Evolutionary conservation across 371 early-diverging fungal genomes (phyloP).

Genomic region (Apophysomyces trapeziformis): DNA sequence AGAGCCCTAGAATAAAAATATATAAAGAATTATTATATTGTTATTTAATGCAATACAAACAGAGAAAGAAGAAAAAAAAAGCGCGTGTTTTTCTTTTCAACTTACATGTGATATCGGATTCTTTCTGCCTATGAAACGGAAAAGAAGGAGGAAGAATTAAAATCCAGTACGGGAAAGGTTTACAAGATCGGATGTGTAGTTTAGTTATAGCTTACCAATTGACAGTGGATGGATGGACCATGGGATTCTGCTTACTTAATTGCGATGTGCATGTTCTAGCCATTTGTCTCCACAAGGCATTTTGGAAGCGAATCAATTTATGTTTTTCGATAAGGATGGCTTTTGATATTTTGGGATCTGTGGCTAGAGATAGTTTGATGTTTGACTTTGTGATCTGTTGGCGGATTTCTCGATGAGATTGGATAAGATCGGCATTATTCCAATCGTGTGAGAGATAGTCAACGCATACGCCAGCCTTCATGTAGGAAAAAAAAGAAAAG

Average conservation of each 20-base stretch:
- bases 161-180: background rate
- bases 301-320: constrained; percentile 36
- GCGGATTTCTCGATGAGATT: constrained; percentile 32
- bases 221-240: constrained; percentile 39
- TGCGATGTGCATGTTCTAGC: constrained; percentile 34
- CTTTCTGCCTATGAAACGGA: constrained; percentile 39
- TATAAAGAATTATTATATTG: background rate
- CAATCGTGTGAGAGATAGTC: constrained; percentile 53
- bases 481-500: constrained; percentile 13
- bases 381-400: constrained; percentile 31
- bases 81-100: background rate
- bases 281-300: constrained; percentile 51
- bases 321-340: constrained; percentile 29
- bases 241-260: constrained; percentile 28
- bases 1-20: constrained; percentile 33
- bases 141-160: background rate
- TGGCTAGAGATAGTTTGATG: constrained; percentile 15
- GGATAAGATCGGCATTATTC: constrained; percentile 35
- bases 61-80: background rate
- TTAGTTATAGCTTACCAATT: constrained; percentile 36
- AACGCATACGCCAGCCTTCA: constrained; percentile 41
- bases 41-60: no score
- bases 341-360: constrained; percentile 18
- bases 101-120: constrained; percentile 45
- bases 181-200: background rate